Percentiles rank a stretch among this genome's conserved stretches.
phyloP scores from a whole-genome alignment of 345 rosid species.

The Toxicodendron radicans region DNA sequence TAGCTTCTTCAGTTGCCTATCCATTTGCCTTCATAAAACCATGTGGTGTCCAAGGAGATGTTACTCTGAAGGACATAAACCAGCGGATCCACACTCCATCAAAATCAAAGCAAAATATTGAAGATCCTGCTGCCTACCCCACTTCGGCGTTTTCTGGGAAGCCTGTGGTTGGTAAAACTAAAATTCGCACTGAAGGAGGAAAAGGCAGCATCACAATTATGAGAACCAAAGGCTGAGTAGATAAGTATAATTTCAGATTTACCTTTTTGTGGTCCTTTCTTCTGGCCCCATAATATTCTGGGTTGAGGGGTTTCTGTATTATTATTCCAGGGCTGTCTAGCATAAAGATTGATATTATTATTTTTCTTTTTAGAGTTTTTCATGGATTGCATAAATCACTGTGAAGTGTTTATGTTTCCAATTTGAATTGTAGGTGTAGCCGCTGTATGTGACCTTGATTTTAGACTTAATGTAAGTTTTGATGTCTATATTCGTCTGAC shows the following conservation, averaged over 20 bases:
- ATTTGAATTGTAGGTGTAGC: slow-evolving; percentile 26
- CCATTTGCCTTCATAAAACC: slow-evolving; percentile 97
- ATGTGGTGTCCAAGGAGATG: slow-evolving; percentile 81
- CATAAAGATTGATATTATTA: slow-evolving; percentile 18
- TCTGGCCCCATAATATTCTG: slow-evolving; percentile 9
- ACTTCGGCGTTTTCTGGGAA: slow-evolving; percentile 99
- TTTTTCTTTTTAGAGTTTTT: neutral
- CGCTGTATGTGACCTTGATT: slow-evolving; percentile 15
- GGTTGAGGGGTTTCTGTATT: slow-evolving; percentile 28
- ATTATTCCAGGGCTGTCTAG: slow-evolving; percentile 23
- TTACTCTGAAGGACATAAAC: slow-evolving; percentile 95
- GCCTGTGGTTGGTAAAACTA: slow-evolving; percentile 97
- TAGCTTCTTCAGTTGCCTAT: slow-evolving; percentile 76
- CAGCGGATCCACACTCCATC: slow-evolving; percentile 69
- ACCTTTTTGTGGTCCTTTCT: slow-evolving; percentile 22
- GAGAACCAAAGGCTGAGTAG: slow-evolving; percentile 82
- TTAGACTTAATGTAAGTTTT: slow-evolving; percentile 4
- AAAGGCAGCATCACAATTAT: slow-evolving; percentile 97
- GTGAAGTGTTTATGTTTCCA: slow-evolving; percentile 32
- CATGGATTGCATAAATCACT: slow-evolving; percentile 33
- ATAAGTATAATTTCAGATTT: slow-evolving; percentile 18
- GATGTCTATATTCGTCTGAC: neutral
- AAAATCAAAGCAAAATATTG: slow-evolving; percentile 49
- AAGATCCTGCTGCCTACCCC: slow-evolving; percentile 59
- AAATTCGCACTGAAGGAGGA: slow-evolving; percentile 96